These are phyloP conservation scores for Rhodotorula mucilaginosa DNA, from an alignment of 1,284 basidiomycete species.

Conservation along the genomic window DNA sequence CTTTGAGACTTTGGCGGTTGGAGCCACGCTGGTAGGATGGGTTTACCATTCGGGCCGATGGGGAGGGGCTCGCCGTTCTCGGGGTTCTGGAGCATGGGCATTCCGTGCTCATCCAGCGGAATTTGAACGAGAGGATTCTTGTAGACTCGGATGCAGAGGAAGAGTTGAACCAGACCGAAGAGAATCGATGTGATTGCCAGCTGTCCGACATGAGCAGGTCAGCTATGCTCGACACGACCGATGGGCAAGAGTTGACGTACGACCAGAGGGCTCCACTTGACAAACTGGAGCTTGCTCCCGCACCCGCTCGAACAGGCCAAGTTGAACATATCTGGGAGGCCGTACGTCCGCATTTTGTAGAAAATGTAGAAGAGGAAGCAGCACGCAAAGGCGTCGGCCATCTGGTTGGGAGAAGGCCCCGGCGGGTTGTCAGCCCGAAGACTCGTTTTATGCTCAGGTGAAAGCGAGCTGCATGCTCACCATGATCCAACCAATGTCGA, in stretches of 20 bases:
- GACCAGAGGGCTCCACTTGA: constrained; percentile 15
- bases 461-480: neutral
- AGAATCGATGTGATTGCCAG: constrained; percentile 3
- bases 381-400: neutral
- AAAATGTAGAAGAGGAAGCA: constrained; percentile 17
- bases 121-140: constrained; percentile 24
- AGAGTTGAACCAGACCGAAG: constrained; percentile 17
- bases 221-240: neutral
- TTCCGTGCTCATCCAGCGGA: constrained; percentile 25
- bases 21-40: constrained; percentile 18
- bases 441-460: neutral
- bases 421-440: neutral
- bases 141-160: constrained; percentile 15
- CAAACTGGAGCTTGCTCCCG: constrained; percentile 9
- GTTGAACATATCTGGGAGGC: constrained; percentile 4
- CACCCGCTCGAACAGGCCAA: constrained; percentile 10
- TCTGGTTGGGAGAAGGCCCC: neutral
- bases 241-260: constrained; percentile 1
- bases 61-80: constrained; percentile 15
- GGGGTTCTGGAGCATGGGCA: constrained; percentile 18
- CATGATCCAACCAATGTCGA: constrained; percentile 26
- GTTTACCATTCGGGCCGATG: constrained; percentile 11
- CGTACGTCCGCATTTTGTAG: constrained; percentile 18
- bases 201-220: neutral
- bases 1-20: neutral